Percentiles rank a stretch among this genome's conserved stretches.
Evolutionary conservation across 2,329 filamentous ascomycete species (phyloP).

Genomic region (Nigrospora oryzae): DNA sequence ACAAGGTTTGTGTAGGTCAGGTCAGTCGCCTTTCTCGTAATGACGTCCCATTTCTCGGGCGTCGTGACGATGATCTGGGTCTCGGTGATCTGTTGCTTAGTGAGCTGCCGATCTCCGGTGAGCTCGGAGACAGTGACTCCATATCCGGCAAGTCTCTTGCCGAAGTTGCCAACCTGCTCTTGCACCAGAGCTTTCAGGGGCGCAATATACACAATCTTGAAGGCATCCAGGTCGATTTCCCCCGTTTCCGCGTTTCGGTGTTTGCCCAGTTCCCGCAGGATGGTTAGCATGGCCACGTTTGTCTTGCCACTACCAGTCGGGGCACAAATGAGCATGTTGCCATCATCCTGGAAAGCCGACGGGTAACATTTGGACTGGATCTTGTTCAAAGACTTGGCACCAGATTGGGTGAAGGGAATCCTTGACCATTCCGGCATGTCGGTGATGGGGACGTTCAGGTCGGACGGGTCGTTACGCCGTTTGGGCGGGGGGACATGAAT

Average conservation of each 20-base stretch:
- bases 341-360: conserved; percentile 84
- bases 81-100: conserved; percentile 95
- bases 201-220: conserved; percentile 98
- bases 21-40: conserved; percentile 95
- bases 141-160: conserved; percentile 80
- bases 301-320: conserved; percentile 97
- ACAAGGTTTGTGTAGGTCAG: conserved; percentile 97
- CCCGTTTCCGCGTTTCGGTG: conserved; percentile 81
- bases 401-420: conserved; percentile 64
- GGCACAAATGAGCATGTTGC: conserved; percentile 96
- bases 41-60: conserved; percentile 98
- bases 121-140: conserved; percentile 92
- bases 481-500: conserved; percentile 95
- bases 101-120: conserved; percentile 95
- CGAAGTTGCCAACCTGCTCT: conserved; percentile 97
- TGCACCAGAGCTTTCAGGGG: conserved; percentile 93
- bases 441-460: conserved; percentile 73
- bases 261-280: conserved; percentile 93
- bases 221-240: conserved; percentile 90
- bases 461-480: conserved; percentile 71
- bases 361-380: conserved; percentile 93
- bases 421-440: conserved; percentile 92
- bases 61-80: conserved; percentile 98
- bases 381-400: conserved; percentile 78
- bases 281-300: conserved; percentile 95